Conservation (phyloP, 129 eudicot genomes). For the Ambrosia trifida region DNA sequence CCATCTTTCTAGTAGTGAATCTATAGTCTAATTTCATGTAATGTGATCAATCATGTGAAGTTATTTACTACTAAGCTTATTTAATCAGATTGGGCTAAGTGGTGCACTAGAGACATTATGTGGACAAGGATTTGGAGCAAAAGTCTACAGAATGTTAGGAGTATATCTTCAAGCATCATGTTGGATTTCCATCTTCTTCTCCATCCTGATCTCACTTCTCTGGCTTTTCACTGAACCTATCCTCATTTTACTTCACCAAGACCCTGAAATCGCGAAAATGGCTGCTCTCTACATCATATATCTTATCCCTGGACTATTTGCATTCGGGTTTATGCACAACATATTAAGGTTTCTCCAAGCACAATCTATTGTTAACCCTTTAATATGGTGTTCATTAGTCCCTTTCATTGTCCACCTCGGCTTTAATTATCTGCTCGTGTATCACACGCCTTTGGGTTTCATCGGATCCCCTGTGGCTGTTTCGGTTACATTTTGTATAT, state of each 20-base stretch:
- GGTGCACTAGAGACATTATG: conserved; percentile 92
- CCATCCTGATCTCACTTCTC: conserved; percentile 48
- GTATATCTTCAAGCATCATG: conserved; percentile 81
- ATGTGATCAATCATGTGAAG: background rate
- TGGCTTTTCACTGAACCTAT: conserved; percentile 72
- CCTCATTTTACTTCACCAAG: conserved; percentile 61
- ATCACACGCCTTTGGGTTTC: conserved; percentile 52
- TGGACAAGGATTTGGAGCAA: conserved; percentile 95
- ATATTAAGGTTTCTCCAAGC: conserved; percentile 81
- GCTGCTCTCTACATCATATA: conserved; percentile 64
- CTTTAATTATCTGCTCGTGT: conserved; percentile 49
- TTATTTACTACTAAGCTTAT: background rate
- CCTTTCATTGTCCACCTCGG: conserved; percentile 64
- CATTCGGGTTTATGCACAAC: conserved; percentile 62
- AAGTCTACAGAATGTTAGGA: conserved; percentile 57
- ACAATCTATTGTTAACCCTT: conserved; percentile 66
- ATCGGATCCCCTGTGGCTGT: conserved; percentile 74
- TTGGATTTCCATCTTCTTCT: conserved; percentile 57
- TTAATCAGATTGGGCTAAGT: conserved; percentile 72
- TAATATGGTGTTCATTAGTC: conserved; percentile 55
- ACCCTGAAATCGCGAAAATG: conserved; percentile 53
- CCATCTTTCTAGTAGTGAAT: background rate
- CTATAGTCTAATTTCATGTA: background rate
- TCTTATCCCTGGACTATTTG: conserved; percentile 72
- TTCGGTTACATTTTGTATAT: conserved; percentile 65